phyloP scores from a whole-genome alignment of 768 basidiomycete genomes.

The Termitomyces sp. region DNA sequence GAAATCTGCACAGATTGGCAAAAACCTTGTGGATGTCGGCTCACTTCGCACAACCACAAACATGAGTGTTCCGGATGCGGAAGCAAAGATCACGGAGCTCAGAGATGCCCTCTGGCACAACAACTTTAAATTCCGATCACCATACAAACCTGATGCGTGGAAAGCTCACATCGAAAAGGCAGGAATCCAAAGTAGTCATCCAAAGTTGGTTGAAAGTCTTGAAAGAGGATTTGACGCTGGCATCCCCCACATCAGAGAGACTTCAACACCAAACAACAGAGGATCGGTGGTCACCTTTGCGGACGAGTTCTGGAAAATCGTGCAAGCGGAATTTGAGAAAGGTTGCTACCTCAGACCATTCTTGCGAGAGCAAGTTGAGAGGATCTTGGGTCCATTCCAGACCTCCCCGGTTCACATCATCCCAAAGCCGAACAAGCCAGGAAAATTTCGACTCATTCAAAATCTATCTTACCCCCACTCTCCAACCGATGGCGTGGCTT shows the following conservation, averaged over 20 bases:
- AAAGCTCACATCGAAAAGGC: rapidly evolving
- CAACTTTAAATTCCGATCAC: neutral
- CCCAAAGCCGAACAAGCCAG: neutral
- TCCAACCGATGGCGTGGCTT: rapidly evolving
- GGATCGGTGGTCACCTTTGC: neutral
- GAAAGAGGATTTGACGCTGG: neutral
- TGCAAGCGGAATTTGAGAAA: no score
- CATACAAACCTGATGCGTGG: neutral
- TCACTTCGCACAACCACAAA: no score
- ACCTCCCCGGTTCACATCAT: neutral
- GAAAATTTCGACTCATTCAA: neutral
- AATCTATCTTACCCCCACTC: neutral
- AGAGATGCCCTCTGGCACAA: neutral
- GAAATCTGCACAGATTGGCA: no score
- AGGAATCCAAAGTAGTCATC: neutral
- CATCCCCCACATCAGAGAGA: neutral
- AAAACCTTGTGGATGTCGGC: no score
- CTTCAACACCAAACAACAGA: neutral
- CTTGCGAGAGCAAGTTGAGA: neutral
- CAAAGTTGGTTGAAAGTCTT: neutral
- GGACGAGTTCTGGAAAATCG: no score
- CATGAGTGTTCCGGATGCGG: no score
- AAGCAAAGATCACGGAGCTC: neutral
- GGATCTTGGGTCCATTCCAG: neutral
- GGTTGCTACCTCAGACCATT: no score